Percentiles rank a stretch among this genome's conserved stretches.
phyloP scores from a whole-genome alignment of 805 yeast genomes.

The Starmerella asiatica region DNA sequence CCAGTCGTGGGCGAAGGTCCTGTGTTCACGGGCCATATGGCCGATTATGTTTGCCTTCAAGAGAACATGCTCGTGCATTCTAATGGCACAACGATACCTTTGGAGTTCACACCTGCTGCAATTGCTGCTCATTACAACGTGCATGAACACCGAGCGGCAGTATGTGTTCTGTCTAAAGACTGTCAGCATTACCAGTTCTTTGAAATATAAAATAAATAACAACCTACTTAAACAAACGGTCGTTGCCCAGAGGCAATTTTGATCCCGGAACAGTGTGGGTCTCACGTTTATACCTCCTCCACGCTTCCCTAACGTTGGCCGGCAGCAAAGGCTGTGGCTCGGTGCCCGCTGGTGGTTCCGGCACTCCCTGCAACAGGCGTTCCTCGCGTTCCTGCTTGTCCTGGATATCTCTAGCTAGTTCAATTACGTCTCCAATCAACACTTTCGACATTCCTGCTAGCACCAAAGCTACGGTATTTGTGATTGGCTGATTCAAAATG shows the following conservation, averaged over 20 bases:
- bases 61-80: background rate
- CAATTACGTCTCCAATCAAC: constrained; percentile 80
- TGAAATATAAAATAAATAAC: background rate
- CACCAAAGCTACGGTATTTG: constrained; percentile 66
- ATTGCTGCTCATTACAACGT: constrained; percentile 1
- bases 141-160: background rate
- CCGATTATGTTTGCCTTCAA: constrained; percentile 1
- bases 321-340: constrained; percentile 51
- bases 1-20: background rate
- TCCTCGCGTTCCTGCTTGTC: constrained; percentile 26
- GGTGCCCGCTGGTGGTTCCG: constrained; percentile 16
- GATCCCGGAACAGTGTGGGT: constrained; percentile 48
- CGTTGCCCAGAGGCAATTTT: constrained; percentile 61
- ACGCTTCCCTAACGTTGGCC: constrained; percentile 77
- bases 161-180: constrained; percentile 12
- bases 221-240: constrained; percentile 22
- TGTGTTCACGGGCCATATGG: constrained; percentile 1
- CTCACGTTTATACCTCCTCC: constrained; percentile 62
- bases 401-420: constrained; percentile 63
- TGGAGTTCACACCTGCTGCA: constrained; percentile 10
- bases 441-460: constrained; percentile 79
- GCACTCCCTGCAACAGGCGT: background rate
- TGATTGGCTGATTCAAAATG: constrained; percentile 64
- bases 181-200: constrained; percentile 12
- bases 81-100: background rate